Percentiles rank a stretch among this genome's conserved stretches.
Conservation (phyloP, 495 filamentous ascomycete genomes). For the Penicillium waksmanii region DNA sequence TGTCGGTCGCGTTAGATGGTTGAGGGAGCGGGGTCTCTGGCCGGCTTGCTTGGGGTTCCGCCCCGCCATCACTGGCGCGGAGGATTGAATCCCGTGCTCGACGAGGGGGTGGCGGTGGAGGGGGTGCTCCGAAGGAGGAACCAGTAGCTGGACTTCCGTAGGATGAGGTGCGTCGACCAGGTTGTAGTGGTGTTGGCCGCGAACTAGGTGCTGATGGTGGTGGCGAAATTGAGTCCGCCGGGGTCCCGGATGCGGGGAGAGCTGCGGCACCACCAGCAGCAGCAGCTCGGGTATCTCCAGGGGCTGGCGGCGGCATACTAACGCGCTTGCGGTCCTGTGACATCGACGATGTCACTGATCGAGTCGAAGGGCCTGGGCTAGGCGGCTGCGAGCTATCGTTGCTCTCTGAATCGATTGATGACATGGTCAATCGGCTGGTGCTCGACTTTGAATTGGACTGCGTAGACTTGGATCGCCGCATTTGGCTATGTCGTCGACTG, state of each 20-base stretch:
- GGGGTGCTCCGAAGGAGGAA: slow-evolving; percentile 35
- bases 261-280: background rate
- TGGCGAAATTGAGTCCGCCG: slow-evolving; percentile 16
- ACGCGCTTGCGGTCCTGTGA: slow-evolving; percentile 27
- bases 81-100: slow-evolving; percentile 58
- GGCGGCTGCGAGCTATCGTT: slow-evolving; percentile 36
- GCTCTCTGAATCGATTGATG: slow-evolving; percentile 28
- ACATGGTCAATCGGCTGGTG: slow-evolving; percentile 35
- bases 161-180: slow-evolving; percentile 27
- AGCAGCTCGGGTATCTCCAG: slow-evolving; percentile 16
- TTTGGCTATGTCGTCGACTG: slow-evolving; percentile 52
- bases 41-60: slow-evolving; percentile 22
- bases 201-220: slow-evolving; percentile 2
- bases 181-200: slow-evolving; percentile 14
- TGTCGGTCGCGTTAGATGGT: slow-evolving; percentile 53
- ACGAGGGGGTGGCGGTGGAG: slow-evolving; percentile 65
- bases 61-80: slow-evolving; percentile 45
- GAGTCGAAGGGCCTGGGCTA: slow-evolving; percentile 34
- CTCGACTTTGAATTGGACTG: slow-evolving; percentile 42
- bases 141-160: slow-evolving; percentile 35
- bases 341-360: slow-evolving; percentile 13
- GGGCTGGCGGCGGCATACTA: slow-evolving; percentile 31
- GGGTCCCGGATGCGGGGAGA: slow-evolving; percentile 5
- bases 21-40: slow-evolving; percentile 31
- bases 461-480: slow-evolving; percentile 45